Conservation (phyloP, 2,329 filamentous ascomycete species). For the Pseudofabraea citricarpa region DNA sequence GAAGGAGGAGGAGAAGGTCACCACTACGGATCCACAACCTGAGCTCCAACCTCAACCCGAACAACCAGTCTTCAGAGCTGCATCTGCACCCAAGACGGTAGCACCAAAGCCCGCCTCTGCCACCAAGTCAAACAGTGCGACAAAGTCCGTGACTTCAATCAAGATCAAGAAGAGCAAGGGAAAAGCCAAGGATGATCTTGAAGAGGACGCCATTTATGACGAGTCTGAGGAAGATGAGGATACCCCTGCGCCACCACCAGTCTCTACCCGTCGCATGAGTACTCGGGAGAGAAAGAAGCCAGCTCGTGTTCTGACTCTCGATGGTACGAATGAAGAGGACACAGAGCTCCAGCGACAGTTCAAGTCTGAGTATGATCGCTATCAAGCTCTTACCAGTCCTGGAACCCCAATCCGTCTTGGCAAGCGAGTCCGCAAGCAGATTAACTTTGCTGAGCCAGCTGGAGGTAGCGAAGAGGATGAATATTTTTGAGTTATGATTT, state of each 20-base stretch:
- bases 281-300: slow-evolving; percentile 15
- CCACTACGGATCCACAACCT: too few species aligned
- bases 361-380: slow-evolving; percentile 24
- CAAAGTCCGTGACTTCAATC: neutral
- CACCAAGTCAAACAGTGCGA: neutral
- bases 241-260: slow-evolving; percentile 1
- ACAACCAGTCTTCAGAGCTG: neutral
- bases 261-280: slow-evolving; percentile 10
- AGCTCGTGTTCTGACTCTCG: slow-evolving; percentile 9
- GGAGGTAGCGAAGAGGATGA: too few species aligned
- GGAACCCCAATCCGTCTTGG: slow-evolving; percentile 15
- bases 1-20: too few species aligned
- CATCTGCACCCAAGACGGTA: neutral
- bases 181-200: neutral
- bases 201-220: neutral
- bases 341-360: slow-evolving; percentile 14
- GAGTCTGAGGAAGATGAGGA: slow-evolving; percentile 7
- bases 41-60: neutral
- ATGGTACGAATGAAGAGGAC: slow-evolving; percentile 3
- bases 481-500: too few species aligned
- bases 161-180: neutral
- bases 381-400: slow-evolving; percentile 20
- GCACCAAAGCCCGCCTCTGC: neutral
- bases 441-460: slow-evolving; percentile 8
- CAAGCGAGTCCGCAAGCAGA: slow-evolving; percentile 20